A percentile compares a stretch with the other conserved stretches of the same genome.
Conservation (phyloP, 2,329 filamentous ascomycete species). For the Xylaria sp. region DNA sequence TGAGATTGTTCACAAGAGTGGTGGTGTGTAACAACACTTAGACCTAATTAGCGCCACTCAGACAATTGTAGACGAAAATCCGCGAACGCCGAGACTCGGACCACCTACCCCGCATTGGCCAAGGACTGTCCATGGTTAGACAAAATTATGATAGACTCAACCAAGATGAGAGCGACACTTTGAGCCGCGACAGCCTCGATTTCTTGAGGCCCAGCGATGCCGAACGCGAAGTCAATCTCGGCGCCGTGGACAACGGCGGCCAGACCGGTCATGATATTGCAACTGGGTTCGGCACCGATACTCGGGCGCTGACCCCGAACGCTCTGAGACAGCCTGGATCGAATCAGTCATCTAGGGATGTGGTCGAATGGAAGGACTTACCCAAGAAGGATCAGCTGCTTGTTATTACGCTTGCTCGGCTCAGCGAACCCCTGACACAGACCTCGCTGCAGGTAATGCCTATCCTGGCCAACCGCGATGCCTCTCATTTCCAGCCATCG, state of each 20-base stretch:
- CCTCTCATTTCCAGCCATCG: neutral
- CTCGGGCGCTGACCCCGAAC: neutral
- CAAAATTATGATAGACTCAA: constrained; percentile 29
- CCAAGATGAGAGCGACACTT: constrained; percentile 37
- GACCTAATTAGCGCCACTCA: neutral
- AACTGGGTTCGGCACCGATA: constrained; percentile 22
- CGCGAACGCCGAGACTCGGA: constrained; percentile 6
- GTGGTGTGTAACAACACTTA: neutral
- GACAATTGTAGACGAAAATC: neutral
- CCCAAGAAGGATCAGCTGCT: constrained; percentile 81
- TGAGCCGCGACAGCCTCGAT: constrained; percentile 36
- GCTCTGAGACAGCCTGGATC: neutral
- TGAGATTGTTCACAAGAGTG: neutral
- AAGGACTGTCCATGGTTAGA: constrained; percentile 36
- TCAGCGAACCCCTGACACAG: constrained; percentile 85
- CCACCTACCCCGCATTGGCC: constrained; percentile 16
- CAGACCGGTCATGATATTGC: constrained; percentile 31
- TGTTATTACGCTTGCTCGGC: constrained; percentile 79
- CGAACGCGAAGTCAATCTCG: constrained; percentile 29
- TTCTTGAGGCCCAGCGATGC: constrained; percentile 32
- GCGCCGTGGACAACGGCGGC: constrained; percentile 25
- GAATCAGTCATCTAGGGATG: constrained; percentile 35
- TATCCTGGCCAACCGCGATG: neutral
- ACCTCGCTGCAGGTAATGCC: constrained; percentile 68
- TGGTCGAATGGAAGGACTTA: constrained; percentile 55